Conservation (phyloP, 352 stramenopile species). For the Phytopythium chamaehyphon region DNA sequence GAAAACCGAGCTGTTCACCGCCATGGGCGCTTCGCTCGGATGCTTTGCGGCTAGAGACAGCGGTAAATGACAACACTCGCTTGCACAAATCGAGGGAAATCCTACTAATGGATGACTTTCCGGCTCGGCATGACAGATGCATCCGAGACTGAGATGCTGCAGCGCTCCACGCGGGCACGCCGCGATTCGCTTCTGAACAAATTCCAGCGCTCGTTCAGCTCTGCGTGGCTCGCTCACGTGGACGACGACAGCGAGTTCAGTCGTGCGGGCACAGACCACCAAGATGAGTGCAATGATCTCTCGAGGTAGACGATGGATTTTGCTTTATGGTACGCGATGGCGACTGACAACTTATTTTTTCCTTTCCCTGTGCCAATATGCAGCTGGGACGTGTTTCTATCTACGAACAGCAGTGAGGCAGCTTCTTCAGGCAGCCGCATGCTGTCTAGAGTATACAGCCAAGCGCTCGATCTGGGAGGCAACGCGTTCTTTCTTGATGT, state of each 20-base stretch:
- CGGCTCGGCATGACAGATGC: background rate
- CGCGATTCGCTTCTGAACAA: conserved; percentile 38
- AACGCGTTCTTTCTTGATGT: conserved; percentile 59
- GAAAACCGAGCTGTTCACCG: background rate
- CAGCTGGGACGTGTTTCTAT: conserved; percentile 37
- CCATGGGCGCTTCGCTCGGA: conserved; percentile 56
- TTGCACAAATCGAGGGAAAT: conserved; percentile 11
- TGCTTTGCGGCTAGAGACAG: conserved; percentile 26
- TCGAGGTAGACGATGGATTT: conserved; percentile 17
- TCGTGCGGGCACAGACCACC: background rate
- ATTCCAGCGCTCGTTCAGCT: conserved; percentile 51
- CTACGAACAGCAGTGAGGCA: conserved; percentile 35
- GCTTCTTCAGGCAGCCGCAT: conserved; percentile 68
- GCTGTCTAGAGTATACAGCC: conserved; percentile 79
- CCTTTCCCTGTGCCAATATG: conserved; percentile 8
- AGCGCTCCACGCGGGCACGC: background rate
- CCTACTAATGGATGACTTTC: background rate
- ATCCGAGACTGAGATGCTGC: background rate
- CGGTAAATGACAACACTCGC: background rate
- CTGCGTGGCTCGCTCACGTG: conserved; percentile 17
- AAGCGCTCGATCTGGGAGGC: conserved; percentile 67
- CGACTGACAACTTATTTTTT: conserved; percentile 2
- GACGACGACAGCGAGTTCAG: conserved; percentile 6
- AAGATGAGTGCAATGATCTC: conserved; percentile 20
- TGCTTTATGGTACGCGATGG: background rate